Percentiles rank a stretch among this genome's conserved stretches.
Evolutionary conservation across 1,284 basidiomycete species (phyloP).

Genomic region (Pseudozyma pruni): DNA sequence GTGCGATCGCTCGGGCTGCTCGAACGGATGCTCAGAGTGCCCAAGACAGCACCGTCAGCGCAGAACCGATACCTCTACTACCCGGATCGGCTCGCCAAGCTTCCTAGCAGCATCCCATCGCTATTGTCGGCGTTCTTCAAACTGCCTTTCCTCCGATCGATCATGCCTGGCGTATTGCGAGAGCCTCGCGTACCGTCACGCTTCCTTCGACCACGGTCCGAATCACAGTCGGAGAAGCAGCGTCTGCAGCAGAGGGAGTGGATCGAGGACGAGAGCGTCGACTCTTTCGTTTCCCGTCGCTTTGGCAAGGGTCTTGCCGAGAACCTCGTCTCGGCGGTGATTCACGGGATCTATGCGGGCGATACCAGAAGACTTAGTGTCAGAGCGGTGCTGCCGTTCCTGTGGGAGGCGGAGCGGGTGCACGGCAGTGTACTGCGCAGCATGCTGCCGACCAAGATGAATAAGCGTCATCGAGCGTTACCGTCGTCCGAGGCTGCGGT

Average conservation of each 20-base stretch:
- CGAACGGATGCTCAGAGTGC: conserved; percentile 74
- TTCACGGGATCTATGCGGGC: conserved; percentile 92
- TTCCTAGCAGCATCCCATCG: conserved; percentile 71
- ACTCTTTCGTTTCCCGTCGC: conserved; percentile 79
- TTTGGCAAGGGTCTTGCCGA: conserved; percentile 80
- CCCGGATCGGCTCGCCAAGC: conserved; percentile 71
- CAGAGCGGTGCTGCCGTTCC: conserved; percentile 78
- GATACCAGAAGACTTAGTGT: conserved; percentile 81
- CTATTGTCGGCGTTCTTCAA: conserved; percentile 62
- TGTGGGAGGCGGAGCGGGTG: conserved; percentile 79
- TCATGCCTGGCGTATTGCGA: conserved; percentile 65
- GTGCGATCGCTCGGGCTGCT: conserved; percentile 78
- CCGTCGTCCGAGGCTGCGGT: conserved; percentile 24
- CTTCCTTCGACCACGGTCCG: conserved; percentile 68
- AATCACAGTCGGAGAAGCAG: conserved; percentile 60
- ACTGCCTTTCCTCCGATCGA: conserved; percentile 52
- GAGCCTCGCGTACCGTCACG: conserved; percentile 72
- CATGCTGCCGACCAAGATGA: conserved; percentile 69
- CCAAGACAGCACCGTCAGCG: conserved; percentile 77
- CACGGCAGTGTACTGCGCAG: conserved; percentile 78
- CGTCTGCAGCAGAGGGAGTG: conserved; percentile 32
- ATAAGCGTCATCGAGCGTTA: conserved; percentile 33
- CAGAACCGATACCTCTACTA: conserved; percentile 79
- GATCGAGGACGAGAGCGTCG: conserved; percentile 80
- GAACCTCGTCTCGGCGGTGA: conserved; percentile 81